Base-by-base conservation (phyloP, 805 yeast genomes). In the Candida tallmaniae region DNA sequence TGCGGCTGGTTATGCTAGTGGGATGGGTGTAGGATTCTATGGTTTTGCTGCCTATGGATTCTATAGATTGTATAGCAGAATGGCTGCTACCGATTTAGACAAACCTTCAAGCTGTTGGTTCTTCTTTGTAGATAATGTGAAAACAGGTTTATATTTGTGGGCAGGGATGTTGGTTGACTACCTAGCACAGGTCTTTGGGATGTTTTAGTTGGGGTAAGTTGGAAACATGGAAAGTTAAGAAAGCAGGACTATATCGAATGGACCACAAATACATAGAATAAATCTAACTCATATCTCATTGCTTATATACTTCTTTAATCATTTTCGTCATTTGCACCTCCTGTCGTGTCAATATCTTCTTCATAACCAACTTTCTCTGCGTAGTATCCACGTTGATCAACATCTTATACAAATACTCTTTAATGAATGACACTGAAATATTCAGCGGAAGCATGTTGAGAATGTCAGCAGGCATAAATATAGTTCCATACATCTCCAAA, bases 11-110 rank as follows among this genome's bases (percentile, higher is more conserved):
- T 48, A 73, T 15, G 61, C 80, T 53, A 79, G 81, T 31, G 83
- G 90, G 12, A 72, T 82, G 80, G 96, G 96, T 1, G 95, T 95
- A 1, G 89, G 90, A 0, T 93, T 84, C 56, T 70, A 76, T 45
- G 49, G 74, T 17, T 83, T 85, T 6, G 74, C 82, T 18, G 72
- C 76, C 2, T 60, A 74, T 45, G 93, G 90, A 26, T 78, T 84
- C 29, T 76, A 71, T 41, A 72, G 95, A 44, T 56, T 93, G 23
- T 70, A 74, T 46, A 60, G 60, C 23, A 83, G 83, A 83, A 82
- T 89, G 47, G 65, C 62, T 36, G 68, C 62, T 12, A 97, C 89
- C 6, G 76, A 93, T 53, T 67, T 93, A 38, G 85, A 93, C 53
- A 65, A 76, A 47, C 96, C 96, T 10, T 66, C 59, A 21, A 73